Percentiles rank a stretch among this genome's conserved stretches.
Conservation (phyloP, 805 yeast genomes). For the Wickerhamiella brachini region DNA sequence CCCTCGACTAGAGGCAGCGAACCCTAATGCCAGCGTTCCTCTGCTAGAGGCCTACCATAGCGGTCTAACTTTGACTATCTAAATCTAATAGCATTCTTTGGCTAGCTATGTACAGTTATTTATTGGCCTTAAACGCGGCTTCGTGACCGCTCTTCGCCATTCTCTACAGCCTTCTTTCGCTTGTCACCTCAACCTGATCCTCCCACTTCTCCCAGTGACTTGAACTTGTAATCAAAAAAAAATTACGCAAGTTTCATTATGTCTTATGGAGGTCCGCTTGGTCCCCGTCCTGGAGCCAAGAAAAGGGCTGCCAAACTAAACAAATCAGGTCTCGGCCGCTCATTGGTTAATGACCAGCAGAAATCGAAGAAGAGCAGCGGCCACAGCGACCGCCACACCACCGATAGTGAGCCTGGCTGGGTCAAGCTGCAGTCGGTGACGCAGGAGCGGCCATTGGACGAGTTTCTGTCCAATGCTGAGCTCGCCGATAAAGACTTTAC, state of each 20-base stretch:
- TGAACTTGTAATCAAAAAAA: neutral
- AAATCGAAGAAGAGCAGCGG: conserved; percentile 48
- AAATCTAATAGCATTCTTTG: too few relatives aligned
- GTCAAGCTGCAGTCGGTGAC: conserved; percentile 86
- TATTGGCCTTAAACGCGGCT: neutral
- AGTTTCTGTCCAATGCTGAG: conserved; percentile 88
- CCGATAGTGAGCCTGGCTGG: conserved; percentile 68
- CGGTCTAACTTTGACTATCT: too few relatives aligned
- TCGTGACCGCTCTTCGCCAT: too few relatives aligned
- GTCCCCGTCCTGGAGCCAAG: conserved; percentile 82
- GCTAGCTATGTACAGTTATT: neutral
- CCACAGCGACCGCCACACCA: conserved; percentile 69
- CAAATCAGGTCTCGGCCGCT: conserved; percentile 71
- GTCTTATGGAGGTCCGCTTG: conserved; percentile 40
- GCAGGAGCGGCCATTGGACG: conserved; percentile 87
- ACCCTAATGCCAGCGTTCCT: too few relatives aligned
- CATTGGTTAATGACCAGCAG: conserved; percentile 61
- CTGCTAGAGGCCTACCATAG: too few relatives aligned
- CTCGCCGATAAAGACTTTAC: conserved; percentile 93
- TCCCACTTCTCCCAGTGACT: too few relatives aligned
- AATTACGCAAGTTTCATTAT: neutral
- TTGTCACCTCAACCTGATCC: too few relatives aligned
- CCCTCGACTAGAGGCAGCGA: too few relatives aligned
- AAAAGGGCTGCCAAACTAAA: conserved; percentile 43
- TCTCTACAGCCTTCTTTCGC: neutral